These are phyloP conservation scores for Quercus dentata DNA, from an alignment of 306 rosid genomes.

Conservation along the genomic window DNA sequence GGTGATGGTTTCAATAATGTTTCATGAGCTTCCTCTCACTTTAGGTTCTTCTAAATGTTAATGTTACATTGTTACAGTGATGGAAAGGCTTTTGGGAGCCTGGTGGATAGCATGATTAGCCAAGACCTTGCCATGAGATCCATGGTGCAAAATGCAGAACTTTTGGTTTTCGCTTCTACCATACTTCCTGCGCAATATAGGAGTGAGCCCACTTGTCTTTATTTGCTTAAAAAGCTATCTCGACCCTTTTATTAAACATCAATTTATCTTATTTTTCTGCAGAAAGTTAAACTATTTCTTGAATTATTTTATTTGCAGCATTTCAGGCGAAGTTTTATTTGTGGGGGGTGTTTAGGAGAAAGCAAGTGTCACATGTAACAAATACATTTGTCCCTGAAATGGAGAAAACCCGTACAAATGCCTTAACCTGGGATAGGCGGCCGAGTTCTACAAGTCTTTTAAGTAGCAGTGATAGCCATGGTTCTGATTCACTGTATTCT, in stretches of 20 bases:
- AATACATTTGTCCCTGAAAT: slow-evolving; percentile 16
- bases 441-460: slow-evolving; percentile 20
- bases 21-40: background rate
- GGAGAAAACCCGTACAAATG: slow-evolving; percentile 19
- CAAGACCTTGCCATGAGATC: slow-evolving; percentile 52
- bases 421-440: slow-evolving; percentile 10
- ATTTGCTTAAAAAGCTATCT: background rate
- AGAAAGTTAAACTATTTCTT: background rate
- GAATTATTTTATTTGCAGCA: slow-evolving; percentile 44
- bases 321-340: slow-evolving; percentile 58
- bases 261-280: slow-evolving; percentile 13
- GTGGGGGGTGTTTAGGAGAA: slow-evolving; percentile 77
- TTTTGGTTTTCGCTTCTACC: slow-evolving; percentile 63
- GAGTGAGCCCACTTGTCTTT: slow-evolving; percentile 47
- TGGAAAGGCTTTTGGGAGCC: slow-evolving; percentile 40
- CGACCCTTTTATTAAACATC: background rate
- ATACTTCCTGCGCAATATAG: slow-evolving; percentile 37
- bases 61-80: slow-evolving; percentile 23
- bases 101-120: slow-evolving; percentile 44
- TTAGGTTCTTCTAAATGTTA: background rate
- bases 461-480: slow-evolving; percentile 27
- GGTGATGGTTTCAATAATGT: slow-evolving; percentile 35
- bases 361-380: slow-evolving; percentile 19
- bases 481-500: slow-evolving; percentile 7
- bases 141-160: slow-evolving; percentile 50